Evolutionary conservation across 129 eudicot genomes (phyloP).

Genomic region (Centrapalus pauciflorus): DNA sequence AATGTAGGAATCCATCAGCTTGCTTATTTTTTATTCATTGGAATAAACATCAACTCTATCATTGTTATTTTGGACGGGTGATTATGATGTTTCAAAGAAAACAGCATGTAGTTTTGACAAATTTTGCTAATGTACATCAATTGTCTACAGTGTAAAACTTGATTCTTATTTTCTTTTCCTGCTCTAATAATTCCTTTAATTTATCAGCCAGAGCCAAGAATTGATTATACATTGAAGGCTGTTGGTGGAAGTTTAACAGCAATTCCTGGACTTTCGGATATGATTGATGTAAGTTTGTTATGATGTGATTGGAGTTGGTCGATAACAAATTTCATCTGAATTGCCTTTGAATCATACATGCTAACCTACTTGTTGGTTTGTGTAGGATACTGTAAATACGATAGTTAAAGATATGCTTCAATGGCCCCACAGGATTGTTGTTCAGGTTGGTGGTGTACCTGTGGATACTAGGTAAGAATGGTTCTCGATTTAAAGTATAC

Average conservation of each 20-base stretch:
- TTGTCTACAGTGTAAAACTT: background rate
- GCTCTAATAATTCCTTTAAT: background rate
- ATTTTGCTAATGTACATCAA: too few relatives aligned
- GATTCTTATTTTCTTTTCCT: background rate
- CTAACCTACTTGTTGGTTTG: background rate
- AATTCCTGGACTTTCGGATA: slow-evolving; percentile 91
- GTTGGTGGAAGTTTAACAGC: slow-evolving; percentile 98
- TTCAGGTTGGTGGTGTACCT: slow-evolving; percentile 80
- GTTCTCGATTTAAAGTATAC: background rate
- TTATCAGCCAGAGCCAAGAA: slow-evolving; percentile 90
- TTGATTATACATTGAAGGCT: slow-evolving; percentile 92
- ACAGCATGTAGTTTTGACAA: background rate
- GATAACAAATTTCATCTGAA: background rate
- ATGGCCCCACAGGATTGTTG: slow-evolving; percentile 99
- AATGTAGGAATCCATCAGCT: background rate
- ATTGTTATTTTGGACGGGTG: background rate
- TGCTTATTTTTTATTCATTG: too few relatives aligned
- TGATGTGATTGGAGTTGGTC: background rate
- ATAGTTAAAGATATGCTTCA: slow-evolving; percentile 88
- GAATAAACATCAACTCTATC: too few relatives aligned
- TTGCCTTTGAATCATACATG: background rate
- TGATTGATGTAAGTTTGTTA: slow-evolving; percentile 81
- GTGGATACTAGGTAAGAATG: slow-evolving; percentile 70
- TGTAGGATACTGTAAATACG: slow-evolving; percentile 80
- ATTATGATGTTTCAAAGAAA: background rate